phyloP scores from a whole-genome alignment of 176 grass and related monocot species.

The Stipa capillata region DNA sequence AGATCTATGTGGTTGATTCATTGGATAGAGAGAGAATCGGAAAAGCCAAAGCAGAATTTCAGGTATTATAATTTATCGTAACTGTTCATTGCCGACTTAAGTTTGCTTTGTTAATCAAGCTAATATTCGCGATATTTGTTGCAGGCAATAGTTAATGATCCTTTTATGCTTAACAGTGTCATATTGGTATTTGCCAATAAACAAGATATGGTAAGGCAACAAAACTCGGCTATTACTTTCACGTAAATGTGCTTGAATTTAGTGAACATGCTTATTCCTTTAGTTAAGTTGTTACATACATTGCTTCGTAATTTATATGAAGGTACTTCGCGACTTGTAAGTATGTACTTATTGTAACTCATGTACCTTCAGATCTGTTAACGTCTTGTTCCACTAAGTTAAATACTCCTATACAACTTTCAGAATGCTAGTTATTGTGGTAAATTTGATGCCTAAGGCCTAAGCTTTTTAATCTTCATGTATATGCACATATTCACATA shows the following conservation, averaged over 20 bases:
- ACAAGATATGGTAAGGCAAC: slow-evolving; percentile 65
- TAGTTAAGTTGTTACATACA: neutral
- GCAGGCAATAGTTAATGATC: slow-evolving; percentile 69
- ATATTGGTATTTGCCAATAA: slow-evolving; percentile 78
- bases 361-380: neutral
- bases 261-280: neutral
- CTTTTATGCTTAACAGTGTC: slow-evolving; percentile 62
- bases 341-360: neutral
- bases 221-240: neutral
- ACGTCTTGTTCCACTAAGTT: neutral
- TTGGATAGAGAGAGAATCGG: slow-evolving; percentile 76
- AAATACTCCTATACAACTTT: neutral
- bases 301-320: neutral
- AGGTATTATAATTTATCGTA: slow-evolving; percentile 31
- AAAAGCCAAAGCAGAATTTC: slow-evolving; percentile 75
- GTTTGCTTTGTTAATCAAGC: neutral
- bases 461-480: neutral
- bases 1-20: slow-evolving; percentile 85
- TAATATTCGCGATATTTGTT: slow-evolving; percentile 23
- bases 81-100: neutral
- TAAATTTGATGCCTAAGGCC: neutral
- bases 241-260: neutral
- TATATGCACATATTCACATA: neutral
- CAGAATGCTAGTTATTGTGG: neutral
- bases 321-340: neutral